A percentile compares a stretch with the other conserved stretches of the same genome.
phyloP scores from a whole-genome alignment of 371 early-diverging fungal genomes.

The Blastocladiella emersonii region DNA sequence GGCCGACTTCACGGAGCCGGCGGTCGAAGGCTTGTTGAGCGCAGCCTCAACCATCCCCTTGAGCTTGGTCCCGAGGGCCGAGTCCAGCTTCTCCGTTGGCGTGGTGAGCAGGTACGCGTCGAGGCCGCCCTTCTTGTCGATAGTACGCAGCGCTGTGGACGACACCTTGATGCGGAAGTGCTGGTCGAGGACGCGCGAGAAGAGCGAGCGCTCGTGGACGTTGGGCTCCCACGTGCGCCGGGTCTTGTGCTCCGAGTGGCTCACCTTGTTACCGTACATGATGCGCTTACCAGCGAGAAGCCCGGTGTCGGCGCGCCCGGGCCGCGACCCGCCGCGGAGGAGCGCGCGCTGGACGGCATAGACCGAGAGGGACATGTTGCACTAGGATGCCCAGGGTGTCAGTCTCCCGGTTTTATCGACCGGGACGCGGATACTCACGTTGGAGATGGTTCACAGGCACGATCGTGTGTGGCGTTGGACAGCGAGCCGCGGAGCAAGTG shows the following conservation, averaged over 20 bases:
- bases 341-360: neutral
- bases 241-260: conserved; percentile 62
- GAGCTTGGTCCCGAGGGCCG: conserved; percentile 34
- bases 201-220: conserved; percentile 51
- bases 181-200: conserved; percentile 46
- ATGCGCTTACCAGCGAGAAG: conserved; percentile 53
- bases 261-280: conserved; percentile 66
- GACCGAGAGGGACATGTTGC: no score
- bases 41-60: conserved; percentile 19
- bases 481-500: no score
- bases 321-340: neutral
- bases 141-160: conserved; percentile 54
- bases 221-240: conserved; percentile 72
- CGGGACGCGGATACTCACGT: no score
- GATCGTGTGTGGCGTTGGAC: no score
- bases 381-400: no score
- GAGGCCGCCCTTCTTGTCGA: conserved; percentile 75
- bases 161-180: conserved; percentile 49
- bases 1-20: no score
- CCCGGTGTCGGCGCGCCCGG: conserved; percentile 14
- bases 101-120: conserved; percentile 62
- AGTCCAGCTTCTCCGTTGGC: conserved; percentile 44
- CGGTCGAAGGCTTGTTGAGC: neutral
- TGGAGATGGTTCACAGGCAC: no score
- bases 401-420: no score